Percentiles rank a stretch among this genome's conserved stretches.
Conservation (phyloP, 2,329 filamentous ascomycete species). For the Rutstroemia sp. region DNA sequence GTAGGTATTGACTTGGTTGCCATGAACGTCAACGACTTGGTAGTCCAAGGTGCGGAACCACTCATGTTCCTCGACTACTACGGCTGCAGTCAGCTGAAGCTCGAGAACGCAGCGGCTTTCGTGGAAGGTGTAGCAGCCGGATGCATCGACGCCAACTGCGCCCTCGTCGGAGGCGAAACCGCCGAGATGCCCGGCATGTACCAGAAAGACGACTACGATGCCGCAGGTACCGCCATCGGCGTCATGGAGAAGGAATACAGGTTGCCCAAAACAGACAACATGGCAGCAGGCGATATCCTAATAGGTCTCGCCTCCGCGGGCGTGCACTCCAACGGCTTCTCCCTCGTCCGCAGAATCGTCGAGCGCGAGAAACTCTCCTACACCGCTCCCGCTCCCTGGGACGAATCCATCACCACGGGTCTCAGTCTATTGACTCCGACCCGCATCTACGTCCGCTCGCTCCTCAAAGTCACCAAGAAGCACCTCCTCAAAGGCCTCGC, state of each 20-base stretch:
- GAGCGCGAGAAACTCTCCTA: constrained; percentile 65
- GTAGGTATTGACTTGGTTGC: constrained; percentile 92
- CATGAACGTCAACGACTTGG: constrained; percentile 85
- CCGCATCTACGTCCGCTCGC: constrained; percentile 81
- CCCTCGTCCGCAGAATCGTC: constrained; percentile 86
- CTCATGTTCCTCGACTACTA: constrained; percentile 98
- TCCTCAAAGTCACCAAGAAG: constrained; percentile 58
- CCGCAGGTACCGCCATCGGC: constrained; percentile 82
- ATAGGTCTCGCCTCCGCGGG: constrained; percentile 80
- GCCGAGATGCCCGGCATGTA: constrained; percentile 97
- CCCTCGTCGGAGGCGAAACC: constrained; percentile 93
- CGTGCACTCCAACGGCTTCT: constrained; percentile 95
- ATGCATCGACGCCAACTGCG: constrained; percentile 77
- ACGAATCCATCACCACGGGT: constrained; percentile 55
- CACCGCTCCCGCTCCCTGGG: constrained; percentile 70
- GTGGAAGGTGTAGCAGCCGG: constrained; percentile 85
- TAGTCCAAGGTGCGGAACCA: constrained; percentile 91
- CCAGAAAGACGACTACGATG: constrained; percentile 81
- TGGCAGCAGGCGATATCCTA: constrained; percentile 77
- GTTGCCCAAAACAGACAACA: constrained; percentile 67
- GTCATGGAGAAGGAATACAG: constrained; percentile 64
- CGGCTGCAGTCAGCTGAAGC: constrained; percentile 81
- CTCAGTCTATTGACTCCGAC: constrained; percentile 80
- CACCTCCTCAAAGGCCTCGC: constrained; percentile 81
- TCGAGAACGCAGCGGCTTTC: constrained; percentile 72